Evolutionary conservation across 768 basidiomycete species (phyloP), one percentile per base, ranked within the genome.

Genomic region (Mycena rosella): DNA sequence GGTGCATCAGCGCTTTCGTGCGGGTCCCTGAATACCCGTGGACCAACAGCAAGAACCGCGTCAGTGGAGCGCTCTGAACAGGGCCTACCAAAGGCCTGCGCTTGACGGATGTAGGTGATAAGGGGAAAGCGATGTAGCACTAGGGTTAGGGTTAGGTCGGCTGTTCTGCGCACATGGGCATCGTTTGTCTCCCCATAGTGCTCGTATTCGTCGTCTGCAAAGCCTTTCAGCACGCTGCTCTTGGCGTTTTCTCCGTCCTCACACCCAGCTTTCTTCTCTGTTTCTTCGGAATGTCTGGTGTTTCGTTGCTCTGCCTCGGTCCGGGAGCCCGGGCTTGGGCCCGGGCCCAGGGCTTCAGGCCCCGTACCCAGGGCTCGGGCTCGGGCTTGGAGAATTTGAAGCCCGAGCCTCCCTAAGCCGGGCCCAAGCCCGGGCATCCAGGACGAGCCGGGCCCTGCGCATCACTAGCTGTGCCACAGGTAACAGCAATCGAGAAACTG

Each of bases 381-480:
- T 59, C 57, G 57, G 57, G 57, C 57, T 30, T 59, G 57, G 57
- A 48, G 57, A 59, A 47, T 59, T 29, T 59, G 57, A 47, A 59
- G 57, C 57, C 57, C 57, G 29, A 59, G 57, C n/a, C 44, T 18
- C 29, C n/a, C 57, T 29, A 59, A 47, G 57, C 57, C 22, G 32
- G 34, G 57, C 57, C 57, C 57, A 24, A 59, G 57, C 57, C 45
- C 57, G 57, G 44, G 57, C 57, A 22, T 59, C 42, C 57, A 47
- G 57, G 57, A 44, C 44, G 57, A 45, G 22, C 57, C 57, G 26
- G 42, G 56, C 56, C 42, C 56, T 45, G n/a, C n/a, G n/a, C n/a
- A n/a, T n/a, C n/a, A n/a, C n/a, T n/a, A n/a, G n/a, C n/a, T n/a
- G n/a, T n/a, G n/a, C n/a, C n/a, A n/a, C n/a, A n/a, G n/a, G n/a